Evolutionary conservation across 148 eudicot species (phyloP), one percentile per base, ranked within the genome.

Genomic region (Fagopyrum homotropicum): DNA sequence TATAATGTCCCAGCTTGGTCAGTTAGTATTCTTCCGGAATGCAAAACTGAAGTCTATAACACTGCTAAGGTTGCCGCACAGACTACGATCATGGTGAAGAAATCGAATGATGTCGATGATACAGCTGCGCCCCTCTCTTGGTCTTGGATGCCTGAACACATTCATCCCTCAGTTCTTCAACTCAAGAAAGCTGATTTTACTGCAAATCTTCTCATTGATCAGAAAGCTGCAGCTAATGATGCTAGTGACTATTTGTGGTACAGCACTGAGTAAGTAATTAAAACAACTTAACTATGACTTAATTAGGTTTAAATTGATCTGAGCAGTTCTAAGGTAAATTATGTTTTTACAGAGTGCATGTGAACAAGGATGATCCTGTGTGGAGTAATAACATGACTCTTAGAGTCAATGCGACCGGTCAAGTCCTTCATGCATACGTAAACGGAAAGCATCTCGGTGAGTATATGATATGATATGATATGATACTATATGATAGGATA

Each of bases 1-100:
- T 84, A 83, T 77, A 71, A 71, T 15, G 80, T 90, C 47, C 95
- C 95, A 14, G 89, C 95, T 49, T 90, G 95, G 95, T 90, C 95
- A 19, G 89, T 90, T n/a, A 90, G 95, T 83, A 84, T 90, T 52
- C 89, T 90, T 51, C 91, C 91, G 5, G 94, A 88, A 22, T 88
- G 94, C 73, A 76, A 78, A 73, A 79, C 77, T 59, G 90, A 83
- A 29, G 69, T 80, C 9, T 82, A 86, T 81, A 90, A 88, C 83
- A 90, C 91, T 9, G 94, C 91, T 5, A 90, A 89, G 88, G 96
- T 93, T 75, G 45, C 63, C 63, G 55, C 76, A 29, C 82, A 78
- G 78, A 83, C 78, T 4, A 60, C 77, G 10, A 70, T 72, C 46
- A 76, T 79, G 78, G 64, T 56, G 54, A 74, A 88, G 83, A 84